Evolutionary conservation across 2,329 filamentous ascomycete genomes (phyloP).

Genomic region (Xylariaceae sp.): DNA sequence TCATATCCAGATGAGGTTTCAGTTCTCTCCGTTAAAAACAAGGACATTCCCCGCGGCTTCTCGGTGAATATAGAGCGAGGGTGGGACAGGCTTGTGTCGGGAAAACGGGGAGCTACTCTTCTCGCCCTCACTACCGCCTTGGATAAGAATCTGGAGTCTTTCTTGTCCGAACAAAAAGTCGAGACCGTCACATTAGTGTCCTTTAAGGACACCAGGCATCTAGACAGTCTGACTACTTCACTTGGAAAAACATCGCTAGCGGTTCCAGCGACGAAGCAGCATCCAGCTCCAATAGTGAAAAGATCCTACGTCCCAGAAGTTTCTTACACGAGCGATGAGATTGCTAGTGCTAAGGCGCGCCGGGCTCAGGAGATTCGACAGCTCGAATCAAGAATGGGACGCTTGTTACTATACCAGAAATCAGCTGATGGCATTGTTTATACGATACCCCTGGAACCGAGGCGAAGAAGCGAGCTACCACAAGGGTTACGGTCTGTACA

Average conservation of each 20-base stretch:
- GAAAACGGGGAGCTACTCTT: slow-evolving; percentile 54
- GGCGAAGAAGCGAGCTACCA: slow-evolving; percentile 58
- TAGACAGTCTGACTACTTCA: slow-evolving; percentile 26
- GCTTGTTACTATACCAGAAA: slow-evolving; percentile 62
- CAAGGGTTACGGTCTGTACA: slow-evolving; percentile 56
- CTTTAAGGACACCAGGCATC: slow-evolving; percentile 53
- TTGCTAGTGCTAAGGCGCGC: slow-evolving; percentile 56
- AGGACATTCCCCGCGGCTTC: slow-evolving; percentile 66
- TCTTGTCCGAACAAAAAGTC: slow-evolving; percentile 65
- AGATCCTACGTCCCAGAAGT: slow-evolving; percentile 40
- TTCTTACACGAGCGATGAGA: slow-evolving; percentile 56
- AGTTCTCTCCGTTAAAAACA: slow-evolving; percentile 61
- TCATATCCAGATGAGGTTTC: slow-evolving; percentile 59
- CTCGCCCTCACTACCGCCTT: slow-evolving; percentile 64
- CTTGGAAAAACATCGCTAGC: slow-evolving; percentile 15
- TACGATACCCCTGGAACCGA: slow-evolving; percentile 65
- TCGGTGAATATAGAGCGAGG: slow-evolving; percentile 73
- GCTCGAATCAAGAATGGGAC: slow-evolving; percentile 70
- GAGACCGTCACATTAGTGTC: slow-evolving; percentile 68
- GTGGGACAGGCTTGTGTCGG: slow-evolving; percentile 61
- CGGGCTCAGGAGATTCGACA: slow-evolving; percentile 66
- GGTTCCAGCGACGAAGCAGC: slow-evolving; percentile 7
- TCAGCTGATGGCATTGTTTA: slow-evolving; percentile 67
- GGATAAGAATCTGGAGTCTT: slow-evolving; percentile 67
- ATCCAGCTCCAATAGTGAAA: slow-evolving; percentile 10